A percentile compares a stretch with the other conserved stretches of the same genome.
Conservation (phyloP, 306 rosid species). For the Calophaca sinica region DNA sequence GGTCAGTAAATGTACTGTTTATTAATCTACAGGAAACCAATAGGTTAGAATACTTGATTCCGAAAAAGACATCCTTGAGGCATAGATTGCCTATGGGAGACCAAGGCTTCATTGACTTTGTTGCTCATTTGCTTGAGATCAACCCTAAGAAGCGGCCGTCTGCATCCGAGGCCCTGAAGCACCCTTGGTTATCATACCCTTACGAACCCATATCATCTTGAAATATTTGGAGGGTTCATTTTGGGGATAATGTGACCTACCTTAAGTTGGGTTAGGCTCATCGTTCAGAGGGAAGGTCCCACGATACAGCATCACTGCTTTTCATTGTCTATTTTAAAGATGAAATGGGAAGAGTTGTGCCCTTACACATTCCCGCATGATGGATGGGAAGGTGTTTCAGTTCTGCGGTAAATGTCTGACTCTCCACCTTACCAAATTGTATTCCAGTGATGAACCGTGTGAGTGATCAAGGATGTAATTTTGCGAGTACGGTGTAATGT, state of each 20-base stretch:
- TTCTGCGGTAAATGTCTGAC: slow-evolving; percentile 52
- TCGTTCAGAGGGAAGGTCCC: slow-evolving; percentile 42
- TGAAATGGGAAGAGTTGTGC: no score
- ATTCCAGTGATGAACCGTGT: slow-evolving; percentile 48
- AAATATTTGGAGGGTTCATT: slow-evolving; percentile 36
- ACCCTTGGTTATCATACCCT: slow-evolving; percentile 94
- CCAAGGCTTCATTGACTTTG: slow-evolving; percentile 80
- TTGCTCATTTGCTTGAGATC: slow-evolving; percentile 57
- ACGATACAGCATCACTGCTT: slow-evolving; percentile 45
- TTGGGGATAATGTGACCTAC: slow-evolving; percentile 26
- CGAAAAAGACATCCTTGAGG: slow-evolving; percentile 89
- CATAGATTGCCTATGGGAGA: slow-evolving; percentile 97
- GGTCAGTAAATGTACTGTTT: slow-evolving; percentile 7
- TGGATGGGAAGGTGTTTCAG: slow-evolving; percentile 48
- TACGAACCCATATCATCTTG: slow-evolving; percentile 91
- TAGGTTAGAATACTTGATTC: slow-evolving; percentile 88
- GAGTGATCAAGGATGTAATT: slow-evolving; percentile 57
- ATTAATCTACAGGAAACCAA: slow-evolving; percentile 71
- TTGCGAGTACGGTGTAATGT: slow-evolving; percentile 35
- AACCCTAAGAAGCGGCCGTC: slow-evolving; percentile 93
- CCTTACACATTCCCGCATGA: slow-evolving; percentile 13
- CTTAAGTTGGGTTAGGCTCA: slow-evolving; percentile 40
- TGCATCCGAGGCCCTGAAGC: slow-evolving; percentile 85
- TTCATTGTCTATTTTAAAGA: not conserved
- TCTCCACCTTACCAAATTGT: slow-evolving; percentile 52